phyloP scores from a whole-genome alignment of 306 rosid genomes.

The Argentina anserina region DNA sequence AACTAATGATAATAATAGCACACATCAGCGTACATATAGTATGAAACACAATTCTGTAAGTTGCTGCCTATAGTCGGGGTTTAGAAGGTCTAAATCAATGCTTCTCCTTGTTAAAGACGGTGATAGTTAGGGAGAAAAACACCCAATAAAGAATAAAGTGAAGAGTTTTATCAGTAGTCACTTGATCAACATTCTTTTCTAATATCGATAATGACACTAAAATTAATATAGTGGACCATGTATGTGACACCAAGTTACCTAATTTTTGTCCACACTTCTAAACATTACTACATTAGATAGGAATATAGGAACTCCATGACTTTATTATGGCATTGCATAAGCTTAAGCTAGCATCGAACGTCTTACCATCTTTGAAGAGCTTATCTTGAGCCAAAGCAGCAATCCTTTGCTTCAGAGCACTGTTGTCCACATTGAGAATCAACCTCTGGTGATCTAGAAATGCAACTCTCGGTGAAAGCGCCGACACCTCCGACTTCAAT shows the following conservation, averaged over 20 bases:
- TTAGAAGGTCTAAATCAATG: slow-evolving; percentile 5
- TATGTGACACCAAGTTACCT: not conserved
- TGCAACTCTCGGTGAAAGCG: slow-evolving; percentile 89
- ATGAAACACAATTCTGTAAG: not conserved
- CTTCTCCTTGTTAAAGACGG: not conserved
- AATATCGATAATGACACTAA: not conserved
- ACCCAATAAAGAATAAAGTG: too few species aligned
- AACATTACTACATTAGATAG: not conserved
- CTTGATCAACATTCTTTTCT: not conserved
- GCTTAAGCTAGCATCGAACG: not conserved
- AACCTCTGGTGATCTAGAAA: slow-evolving; percentile 94
- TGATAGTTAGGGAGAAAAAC: not conserved
- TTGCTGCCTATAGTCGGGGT: not conserved
- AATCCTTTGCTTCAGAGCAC: slow-evolving; percentile 90
- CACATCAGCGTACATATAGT: too few species aligned
- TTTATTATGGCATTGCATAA: too few species aligned
- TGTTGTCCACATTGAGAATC: slow-evolving; percentile 83
- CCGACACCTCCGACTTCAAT: slow-evolving; percentile 85
- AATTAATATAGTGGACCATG: not conserved
- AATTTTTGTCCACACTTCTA: too few species aligned
- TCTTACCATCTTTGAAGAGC: slow-evolving; percentile 89
- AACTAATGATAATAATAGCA: not conserved
- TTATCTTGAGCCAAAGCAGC: slow-evolving; percentile 97
- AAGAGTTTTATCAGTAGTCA: too few species aligned
- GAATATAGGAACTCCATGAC: too few species aligned